Evolutionary conservation across 768 basidiomycete species (phyloP), one percentile per base, ranked within the genome.

Genomic region (Lentinula edodes): DNA sequence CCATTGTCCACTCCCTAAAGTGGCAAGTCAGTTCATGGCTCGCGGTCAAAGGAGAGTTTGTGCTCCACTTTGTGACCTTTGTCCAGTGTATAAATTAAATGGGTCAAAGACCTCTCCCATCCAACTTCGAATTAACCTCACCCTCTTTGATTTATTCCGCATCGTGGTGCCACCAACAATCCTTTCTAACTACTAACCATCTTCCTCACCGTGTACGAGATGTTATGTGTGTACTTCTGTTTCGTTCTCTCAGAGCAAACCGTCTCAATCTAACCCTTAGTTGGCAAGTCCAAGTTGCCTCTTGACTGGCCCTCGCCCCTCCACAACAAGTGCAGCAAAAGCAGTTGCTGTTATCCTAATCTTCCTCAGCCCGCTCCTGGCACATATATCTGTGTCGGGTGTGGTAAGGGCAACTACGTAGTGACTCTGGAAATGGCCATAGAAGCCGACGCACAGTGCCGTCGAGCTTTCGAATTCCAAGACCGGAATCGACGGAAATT

Each of bases 281-380:
- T 67, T 1, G 66, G 72, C 20, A 59, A 59, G 38, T 20, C 39
- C 51, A 51, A 51, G 15, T 34, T 60, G 5, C 74, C 73, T 1
- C 60, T 70, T 2, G 68, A 67, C 42, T 76, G 75, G 75, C 75
- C 75, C 18, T 75, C 75, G 8, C 67, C 67, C 8, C 74, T 66
- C 58, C 75, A 76, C 55, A 72, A 74, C 66, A 76, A 73, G 58
- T 76, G 75, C 39, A 70, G 69, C 53, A 68, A 73, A 45, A 69
- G 43, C 45, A 70, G 68, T n/a, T 76, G 75, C 55, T 68, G 63
- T 45, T 70, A 65, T 45, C 65, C 75, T 0, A 76, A 76, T 36
- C 63, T 8, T 36, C 75, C 75, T 1, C 65, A 69, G 50, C 67
- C 68, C 18, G 60, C 51, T 59, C 70, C 71, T 46, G 74, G 74